Conservation (phyloP, 2,329 filamentous ascomycete species). For the Orbilia ellipsospora region DNA sequence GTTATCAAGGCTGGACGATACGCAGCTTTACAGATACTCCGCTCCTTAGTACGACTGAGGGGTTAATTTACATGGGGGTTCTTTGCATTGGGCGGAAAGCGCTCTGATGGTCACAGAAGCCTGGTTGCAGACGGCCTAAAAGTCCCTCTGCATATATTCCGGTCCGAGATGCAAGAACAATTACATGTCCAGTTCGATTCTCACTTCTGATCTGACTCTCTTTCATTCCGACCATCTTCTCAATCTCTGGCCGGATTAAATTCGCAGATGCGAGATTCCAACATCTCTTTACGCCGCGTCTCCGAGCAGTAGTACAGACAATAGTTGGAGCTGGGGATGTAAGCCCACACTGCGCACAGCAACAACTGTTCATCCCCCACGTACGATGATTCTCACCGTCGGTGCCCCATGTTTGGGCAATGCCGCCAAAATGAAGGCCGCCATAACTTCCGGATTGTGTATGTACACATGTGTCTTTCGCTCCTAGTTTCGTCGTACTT, state of each 20-base stretch:
- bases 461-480: conserved; percentile 16
- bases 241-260: not conserved
- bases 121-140: not conserved
- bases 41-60: no score
- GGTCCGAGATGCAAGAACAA: not conserved
- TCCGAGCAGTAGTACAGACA: no score
- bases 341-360: conserved; percentile 26
- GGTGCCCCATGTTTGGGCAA: conserved; percentile 42
- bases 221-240: not conserved
- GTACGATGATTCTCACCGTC: conserved; percentile 49
- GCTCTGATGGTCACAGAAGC: conserved; percentile 2
- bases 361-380: conserved; percentile 23
- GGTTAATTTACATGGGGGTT: no score
- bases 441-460: conserved; percentile 41
- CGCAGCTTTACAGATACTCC: no score
- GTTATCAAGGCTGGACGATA: not conserved
- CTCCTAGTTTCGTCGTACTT: not conserved
- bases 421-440: conserved; percentile 49
- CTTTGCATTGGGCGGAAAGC: not conserved
- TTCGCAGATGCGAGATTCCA: conserved; percentile 28
- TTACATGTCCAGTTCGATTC: not conserved
- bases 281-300: not conserved
- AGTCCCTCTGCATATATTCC: conserved; percentile 9
- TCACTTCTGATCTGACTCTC: not conserved
- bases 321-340: conserved; percentile 29